Evolutionary conservation across 164 flowering plant species (phyloP), one percentile per base, ranked within the genome.

Genomic region (Vitis cinerea): DNA sequence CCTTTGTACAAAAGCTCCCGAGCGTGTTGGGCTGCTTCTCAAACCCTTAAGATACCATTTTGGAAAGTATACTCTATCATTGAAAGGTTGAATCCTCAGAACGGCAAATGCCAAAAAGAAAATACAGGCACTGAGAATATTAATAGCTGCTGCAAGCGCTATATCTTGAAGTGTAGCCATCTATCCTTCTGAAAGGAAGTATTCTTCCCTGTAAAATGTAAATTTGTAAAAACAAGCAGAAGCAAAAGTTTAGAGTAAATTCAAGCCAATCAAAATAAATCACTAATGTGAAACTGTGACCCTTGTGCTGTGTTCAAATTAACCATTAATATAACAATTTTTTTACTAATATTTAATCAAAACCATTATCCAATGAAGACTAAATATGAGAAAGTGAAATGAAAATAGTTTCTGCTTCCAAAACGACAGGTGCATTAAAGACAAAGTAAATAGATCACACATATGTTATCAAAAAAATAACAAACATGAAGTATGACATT

Each of bases 41-140:
- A 89, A 74, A 44, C 91, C 88, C 78, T 80, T 86, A 8, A 87
- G 74, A 63, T 89, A 89, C 94, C 94, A 89, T 78, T 87, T 88
- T 3, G 92, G 84, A 54, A 86, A 88, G 71, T 88, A 88, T 1
- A 88, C 89, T 71, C 92, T 76, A 57, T 88, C 93, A 60, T 88
- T 88, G 67, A 88, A 83, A 14, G 93, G 93, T 61, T 88, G 93
- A 54, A 88, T 81, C 79, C 93, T 79, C 30, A 87, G 74, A 58
- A 88, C 50, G 27, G 89, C 93, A 76, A 88, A 88, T 51, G 80
- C 85, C 61, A 88, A 11, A 9, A 88, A 68, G 75, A 88, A 88
- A 31, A 81, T 59, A 44, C 87, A 56, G 1, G 93, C 93, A 66
- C 69, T 78, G 15, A 88, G 64, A 16, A 88, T 76, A 71, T 88